A percentile compares a stretch with the other conserved stretches of the same genome.
These are phyloP conservation scores for Wickerhamiella pararugosa DNA, from an alignment of 1,139 yeast species.

Conservation along the genomic window DNA sequence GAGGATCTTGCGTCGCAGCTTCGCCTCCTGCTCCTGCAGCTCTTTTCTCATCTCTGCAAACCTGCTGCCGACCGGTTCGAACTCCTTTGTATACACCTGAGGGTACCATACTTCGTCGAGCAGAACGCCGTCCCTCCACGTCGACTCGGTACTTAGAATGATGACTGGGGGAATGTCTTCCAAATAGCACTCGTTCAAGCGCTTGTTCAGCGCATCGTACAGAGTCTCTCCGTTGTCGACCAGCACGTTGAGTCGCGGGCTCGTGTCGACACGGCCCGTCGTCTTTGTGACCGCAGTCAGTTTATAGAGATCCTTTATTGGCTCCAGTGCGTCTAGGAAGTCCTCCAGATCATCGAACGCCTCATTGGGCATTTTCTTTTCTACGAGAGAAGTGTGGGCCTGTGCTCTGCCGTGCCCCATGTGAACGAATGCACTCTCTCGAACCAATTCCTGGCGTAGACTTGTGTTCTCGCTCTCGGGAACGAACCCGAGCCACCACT, in stretches of 20 bases:
- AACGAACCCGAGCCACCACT: background rate
- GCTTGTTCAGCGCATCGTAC: too few species aligned
- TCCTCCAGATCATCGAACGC: background rate
- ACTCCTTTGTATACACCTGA: background rate
- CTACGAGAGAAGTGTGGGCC: constrained; percentile 2
- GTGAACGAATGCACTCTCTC: constrained; percentile 4
- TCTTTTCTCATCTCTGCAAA: constrained; percentile 1
- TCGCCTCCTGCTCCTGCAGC: background rate
- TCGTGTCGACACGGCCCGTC: too few species aligned
- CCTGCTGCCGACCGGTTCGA: too few species aligned
- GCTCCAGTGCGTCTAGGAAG: background rate
- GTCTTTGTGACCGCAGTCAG: background rate
- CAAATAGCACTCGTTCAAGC: too few species aligned
- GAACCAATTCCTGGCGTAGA: background rate
- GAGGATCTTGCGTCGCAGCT: background rate
- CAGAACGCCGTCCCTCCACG: background rate
- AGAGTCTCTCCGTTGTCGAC: too few species aligned
- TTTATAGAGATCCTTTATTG: background rate
- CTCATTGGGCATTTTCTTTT: background rate
- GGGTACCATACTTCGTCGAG: constrained; percentile 2
- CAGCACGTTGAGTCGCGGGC: too few species aligned
- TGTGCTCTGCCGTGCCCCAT: constrained; percentile 1
- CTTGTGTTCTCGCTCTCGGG: background rate
- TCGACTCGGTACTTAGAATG: background rate
- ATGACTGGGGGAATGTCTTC: background rate